These are phyloP conservation scores for Yamadazyma triangularis DNA, from an alignment of 1,139 yeast genomes.

Conservation along the genomic window DNA sequence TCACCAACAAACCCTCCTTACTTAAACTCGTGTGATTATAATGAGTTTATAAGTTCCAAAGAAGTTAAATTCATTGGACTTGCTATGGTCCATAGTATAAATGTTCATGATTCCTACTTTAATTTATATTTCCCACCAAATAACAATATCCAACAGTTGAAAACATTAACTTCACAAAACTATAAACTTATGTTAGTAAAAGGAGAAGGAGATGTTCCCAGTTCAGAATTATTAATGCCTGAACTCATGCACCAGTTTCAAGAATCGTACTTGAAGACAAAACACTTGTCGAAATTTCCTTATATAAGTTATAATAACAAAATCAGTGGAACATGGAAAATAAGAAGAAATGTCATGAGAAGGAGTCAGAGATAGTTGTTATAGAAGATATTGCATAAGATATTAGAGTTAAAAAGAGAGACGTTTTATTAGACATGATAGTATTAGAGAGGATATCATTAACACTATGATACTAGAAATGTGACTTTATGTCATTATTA, in stretches of 20 bases:
- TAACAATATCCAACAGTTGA: slow-evolving; percentile 9
- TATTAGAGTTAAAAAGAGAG: too few species aligned
- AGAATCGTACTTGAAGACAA: slow-evolving; percentile 10
- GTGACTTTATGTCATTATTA: too few species aligned
- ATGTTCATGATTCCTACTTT: slow-evolving; percentile 31
- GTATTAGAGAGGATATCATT: too few species aligned
- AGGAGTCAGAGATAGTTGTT: slow-evolving; percentile 24
- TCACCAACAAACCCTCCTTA: slow-evolving; percentile 13
- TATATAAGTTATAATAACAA: slow-evolving; percentile 47
- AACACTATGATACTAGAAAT: too few species aligned
- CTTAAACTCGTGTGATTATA: slow-evolving; percentile 14
- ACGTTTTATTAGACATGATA: too few species aligned
- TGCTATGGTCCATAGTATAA: slow-evolving; percentile 61
- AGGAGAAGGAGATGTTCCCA: slow-evolving; percentile 58
- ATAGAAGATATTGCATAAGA: too few species aligned
- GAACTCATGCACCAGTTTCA: slow-evolving; percentile 14
- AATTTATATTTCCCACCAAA: slow-evolving; percentile 55
- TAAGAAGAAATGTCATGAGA: slow-evolving; percentile 60
- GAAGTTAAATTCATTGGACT: slow-evolving; percentile 31
- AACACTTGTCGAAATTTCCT: slow-evolving; percentile 29
- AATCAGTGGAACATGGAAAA: slow-evolving; percentile 60
- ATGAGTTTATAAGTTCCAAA: slow-evolving; percentile 11
- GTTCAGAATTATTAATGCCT: slow-evolving; percentile 28
- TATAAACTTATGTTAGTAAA: slow-evolving; percentile 47
- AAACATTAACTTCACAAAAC: slow-evolving; percentile 15